Evolutionary conservation across 768 basidiomycete species (phyloP), one percentile per base, ranked within the genome.

Genomic region (Termitomyces sp.): DNA sequence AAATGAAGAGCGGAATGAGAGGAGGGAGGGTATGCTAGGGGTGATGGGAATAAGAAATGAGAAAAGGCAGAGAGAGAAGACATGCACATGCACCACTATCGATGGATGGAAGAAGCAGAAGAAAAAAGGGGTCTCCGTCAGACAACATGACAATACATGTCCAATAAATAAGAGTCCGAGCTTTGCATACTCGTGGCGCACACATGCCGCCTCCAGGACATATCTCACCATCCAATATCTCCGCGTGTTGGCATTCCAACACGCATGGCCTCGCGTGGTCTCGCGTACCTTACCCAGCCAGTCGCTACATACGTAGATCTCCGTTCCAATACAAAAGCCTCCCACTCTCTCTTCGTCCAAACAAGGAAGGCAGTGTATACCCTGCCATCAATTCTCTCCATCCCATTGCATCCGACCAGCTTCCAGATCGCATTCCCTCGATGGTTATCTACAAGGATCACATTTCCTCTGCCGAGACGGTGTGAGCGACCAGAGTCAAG

Each of bases 101-200:
- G 29, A 42, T 56, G 54, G 23, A 31, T n/a, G 31, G 58, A 50
- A 49, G 58, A 41, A 23, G 53, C 53, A 38, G 54, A 47, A 37
- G 49, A 53, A 47, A 40, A 49, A 49, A 44, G 45, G 51, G 53
- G 45, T 32, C 43, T 44, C 31, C 41, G 38, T 56, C 51, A 44
- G 47, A 57, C 55, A 57, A 60, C 59, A 57, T 27, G 53, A 40
- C 59, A 60, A 57, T 50, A 57, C 56, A 60, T 23, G 25, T 53
- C 31, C 45, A 53, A 34, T 56, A 41, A 48, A 19, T 44, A 46
- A 50, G 45, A 53, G 19, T 35, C 38, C 21, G 11, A 53, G 19
- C 44, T 35, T n/a, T 53, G 37, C 38, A 34, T 23, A 43, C 59
- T 60, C 54, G 51, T 56, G 54, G 54, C 59, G 59, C 59, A 51